Percentiles rank a stretch among this genome's conserved stretches.
Conservation (phyloP, 2,329 filamentous ascomycete genomes). For the Elsinoe arachidis region DNA sequence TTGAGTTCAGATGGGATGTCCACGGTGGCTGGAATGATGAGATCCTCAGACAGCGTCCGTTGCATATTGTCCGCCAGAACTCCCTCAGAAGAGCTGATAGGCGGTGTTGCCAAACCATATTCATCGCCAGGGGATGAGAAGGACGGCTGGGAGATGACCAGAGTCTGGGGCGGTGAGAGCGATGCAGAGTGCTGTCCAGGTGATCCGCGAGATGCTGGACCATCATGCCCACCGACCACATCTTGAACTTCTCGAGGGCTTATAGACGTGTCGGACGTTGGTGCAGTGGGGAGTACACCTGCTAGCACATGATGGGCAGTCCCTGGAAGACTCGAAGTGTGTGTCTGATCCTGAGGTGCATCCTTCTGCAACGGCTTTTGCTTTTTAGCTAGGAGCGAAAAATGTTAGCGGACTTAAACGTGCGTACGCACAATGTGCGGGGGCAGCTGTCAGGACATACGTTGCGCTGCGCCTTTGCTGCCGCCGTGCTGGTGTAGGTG, state of each 20-base stretch:
- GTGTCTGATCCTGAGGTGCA: background rate
- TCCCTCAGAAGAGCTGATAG: background rate
- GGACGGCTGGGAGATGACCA: background rate
- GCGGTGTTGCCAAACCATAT: background rate
- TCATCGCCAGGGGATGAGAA: background rate
- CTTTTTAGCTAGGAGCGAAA: background rate
- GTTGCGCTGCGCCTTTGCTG: background rate
- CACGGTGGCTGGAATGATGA: background rate
- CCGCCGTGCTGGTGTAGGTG: constrained; percentile 4
- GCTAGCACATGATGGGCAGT: background rate
- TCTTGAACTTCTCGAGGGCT: background rate
- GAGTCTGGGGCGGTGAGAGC: background rate
- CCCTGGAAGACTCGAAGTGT: background rate
- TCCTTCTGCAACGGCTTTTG: background rate
- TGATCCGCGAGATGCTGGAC: background rate
- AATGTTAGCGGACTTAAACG: background rate
- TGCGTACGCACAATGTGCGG: background rate
- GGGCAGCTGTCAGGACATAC: background rate
- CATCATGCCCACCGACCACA: background rate
- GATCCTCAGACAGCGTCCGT: background rate
- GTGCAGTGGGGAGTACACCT: background rate
- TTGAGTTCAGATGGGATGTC: background rate
- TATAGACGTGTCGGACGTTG: background rate
- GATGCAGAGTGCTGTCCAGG: background rate
- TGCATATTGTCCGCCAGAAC: background rate